These are phyloP conservation scores for Amphirosellinia nigrospora DNA, from an alignment of 495 filamentous ascomycete species.

Conservation along the genomic window DNA sequence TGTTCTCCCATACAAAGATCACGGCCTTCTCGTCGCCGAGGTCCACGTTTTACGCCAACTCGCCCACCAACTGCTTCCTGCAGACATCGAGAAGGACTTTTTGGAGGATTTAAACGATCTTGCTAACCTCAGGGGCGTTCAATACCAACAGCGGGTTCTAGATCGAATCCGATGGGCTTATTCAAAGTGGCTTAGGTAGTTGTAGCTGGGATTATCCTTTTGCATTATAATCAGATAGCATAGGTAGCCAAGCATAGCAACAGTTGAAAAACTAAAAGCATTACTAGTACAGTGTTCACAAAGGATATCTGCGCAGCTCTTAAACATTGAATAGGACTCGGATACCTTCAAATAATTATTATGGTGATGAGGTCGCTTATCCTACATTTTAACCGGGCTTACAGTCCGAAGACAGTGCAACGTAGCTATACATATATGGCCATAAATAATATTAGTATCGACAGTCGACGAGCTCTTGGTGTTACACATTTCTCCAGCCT, in stretches of 20 bases:
- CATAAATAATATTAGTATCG: not conserved
- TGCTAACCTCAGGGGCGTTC: slow-evolving; percentile 76
- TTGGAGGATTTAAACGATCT: slow-evolving; percentile 84
- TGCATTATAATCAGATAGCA: slow-evolving; percentile 8
- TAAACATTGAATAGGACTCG: not conserved
- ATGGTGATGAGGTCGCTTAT: no score
- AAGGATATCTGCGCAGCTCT: not conserved
- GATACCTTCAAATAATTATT: no score
- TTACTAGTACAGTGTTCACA: not conserved
- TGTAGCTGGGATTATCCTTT: not conserved
- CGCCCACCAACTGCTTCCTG: slow-evolving; percentile 67
- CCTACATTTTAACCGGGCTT: no score
- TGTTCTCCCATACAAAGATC: slow-evolving; percentile 83
- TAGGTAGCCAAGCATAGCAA: slow-evolving; percentile 25
- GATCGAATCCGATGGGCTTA: slow-evolving; percentile 89
- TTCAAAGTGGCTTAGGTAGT: slow-evolving; percentile 67
- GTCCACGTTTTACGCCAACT: slow-evolving; percentile 76
- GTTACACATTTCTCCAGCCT: not conserved
- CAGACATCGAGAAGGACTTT: slow-evolving; percentile 78
- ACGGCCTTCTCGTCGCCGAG: slow-evolving; percentile 88
- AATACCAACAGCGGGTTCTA: slow-evolving; percentile 74
- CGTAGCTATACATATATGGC: not conserved
- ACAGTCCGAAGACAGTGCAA: no score
- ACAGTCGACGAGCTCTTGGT: not conserved
- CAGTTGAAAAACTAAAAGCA: not conserved